Evolutionary conservation across 2,329 filamentous ascomycete genomes (phyloP).

Genomic region (Stemphylium lycopersici): DNA sequence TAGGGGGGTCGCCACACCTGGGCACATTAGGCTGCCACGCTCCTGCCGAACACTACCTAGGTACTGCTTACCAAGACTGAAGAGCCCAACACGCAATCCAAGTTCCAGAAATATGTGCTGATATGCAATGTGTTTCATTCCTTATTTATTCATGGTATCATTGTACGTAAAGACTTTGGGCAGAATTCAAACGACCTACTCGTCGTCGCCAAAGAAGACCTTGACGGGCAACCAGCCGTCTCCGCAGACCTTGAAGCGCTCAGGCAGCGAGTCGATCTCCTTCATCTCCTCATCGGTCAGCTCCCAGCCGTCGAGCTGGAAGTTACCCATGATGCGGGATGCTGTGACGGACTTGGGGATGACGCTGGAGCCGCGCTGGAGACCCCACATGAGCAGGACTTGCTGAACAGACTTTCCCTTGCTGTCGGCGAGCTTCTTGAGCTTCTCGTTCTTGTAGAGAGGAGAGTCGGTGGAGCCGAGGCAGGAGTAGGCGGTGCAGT

Average conservation of each 20-base stretch:
- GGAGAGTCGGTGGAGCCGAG: constrained; percentile 74
- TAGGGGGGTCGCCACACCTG: constrained; percentile 1
- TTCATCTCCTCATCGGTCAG: constrained; percentile 75
- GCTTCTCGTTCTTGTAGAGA: constrained; percentile 69
- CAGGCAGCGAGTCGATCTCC: constrained; percentile 69
- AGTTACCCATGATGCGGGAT: constrained; percentile 76
- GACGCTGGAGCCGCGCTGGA: constrained; percentile 80
- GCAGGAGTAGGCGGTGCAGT: constrained; percentile 76
- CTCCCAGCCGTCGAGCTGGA: constrained; percentile 73
- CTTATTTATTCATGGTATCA: constrained; percentile 20
- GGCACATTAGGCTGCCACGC: neutral
- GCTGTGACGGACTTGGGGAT: constrained; percentile 84
- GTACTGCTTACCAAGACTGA: neutral
- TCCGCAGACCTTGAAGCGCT: constrained; percentile 75
- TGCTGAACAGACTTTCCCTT: constrained; percentile 76
- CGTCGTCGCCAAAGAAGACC: constrained; percentile 84
- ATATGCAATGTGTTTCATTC: neutral
- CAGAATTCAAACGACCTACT: constrained; percentile 54
- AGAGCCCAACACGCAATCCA: neutral
- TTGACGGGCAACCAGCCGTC: constrained; percentile 76
- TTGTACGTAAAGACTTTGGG: constrained; percentile 3
- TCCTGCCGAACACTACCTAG: neutral
- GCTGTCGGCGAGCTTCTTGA: constrained; percentile 65
- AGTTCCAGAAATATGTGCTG: neutral
- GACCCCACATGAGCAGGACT: constrained; percentile 78